phyloP scores from a whole-genome alignment of 148 eudicot genomes.

The Rhododendron molle region DNA sequence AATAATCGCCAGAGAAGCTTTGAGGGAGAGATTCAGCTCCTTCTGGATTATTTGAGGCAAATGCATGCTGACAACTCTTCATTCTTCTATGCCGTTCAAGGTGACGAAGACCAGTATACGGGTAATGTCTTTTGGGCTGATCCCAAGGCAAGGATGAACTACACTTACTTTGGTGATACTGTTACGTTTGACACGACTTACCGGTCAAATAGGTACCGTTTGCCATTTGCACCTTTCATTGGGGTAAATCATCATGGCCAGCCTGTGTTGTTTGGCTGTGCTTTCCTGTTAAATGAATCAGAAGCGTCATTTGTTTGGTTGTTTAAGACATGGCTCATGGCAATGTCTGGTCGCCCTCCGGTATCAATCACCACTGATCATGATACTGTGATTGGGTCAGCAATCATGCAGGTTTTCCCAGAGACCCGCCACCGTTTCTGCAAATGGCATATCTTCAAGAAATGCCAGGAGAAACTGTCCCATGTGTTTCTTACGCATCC shows the following conservation, averaged over 20 bases:
- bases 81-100: slow-evolving; percentile 51
- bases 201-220: slow-evolving; percentile 51
- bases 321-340: slow-evolving; percentile 47
- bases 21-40: slow-evolving; percentile 57
- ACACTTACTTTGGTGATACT: slow-evolving; percentile 54
- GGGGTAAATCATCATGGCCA: slow-evolving; percentile 62
- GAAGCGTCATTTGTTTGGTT: slow-evolving; percentile 54
- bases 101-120: slow-evolving; percentile 41
- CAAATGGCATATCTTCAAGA: slow-evolving; percentile 61
- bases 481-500: slow-evolving; percentile 46
- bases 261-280: slow-evolving; percentile 59
- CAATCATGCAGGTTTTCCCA: slow-evolving; percentile 50
- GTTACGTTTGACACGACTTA: slow-evolving; percentile 58
- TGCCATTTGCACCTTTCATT: slow-evolving; percentile 56
- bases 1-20: slow-evolving; percentile 47
- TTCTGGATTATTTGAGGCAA: slow-evolving; percentile 51
- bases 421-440: slow-evolving; percentile 56
- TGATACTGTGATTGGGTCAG: slow-evolving; percentile 44
- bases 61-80: slow-evolving; percentile 43
- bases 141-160: slow-evolving; percentile 42
- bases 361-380: slow-evolving; percentile 56
- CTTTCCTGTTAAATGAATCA: slow-evolving; percentile 47
- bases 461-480: slow-evolving; percentile 58
- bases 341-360: slow-evolving; percentile 50
- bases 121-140: slow-evolving; percentile 64